phyloP scores from a whole-genome alignment of 192 early-diverging fungal genomes.

The Backusella parvicylindrica region DNA sequence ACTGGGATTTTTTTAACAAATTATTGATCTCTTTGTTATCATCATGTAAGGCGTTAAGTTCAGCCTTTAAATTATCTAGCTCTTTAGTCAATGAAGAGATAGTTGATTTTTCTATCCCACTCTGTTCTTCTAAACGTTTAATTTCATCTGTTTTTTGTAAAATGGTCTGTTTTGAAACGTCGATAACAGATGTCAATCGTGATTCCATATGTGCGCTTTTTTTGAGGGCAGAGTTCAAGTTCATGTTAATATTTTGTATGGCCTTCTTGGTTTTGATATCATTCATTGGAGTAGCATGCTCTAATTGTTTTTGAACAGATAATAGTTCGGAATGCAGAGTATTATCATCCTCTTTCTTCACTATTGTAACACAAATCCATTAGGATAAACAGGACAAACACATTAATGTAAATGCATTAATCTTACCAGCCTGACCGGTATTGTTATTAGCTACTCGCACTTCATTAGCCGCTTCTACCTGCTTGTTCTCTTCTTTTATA shows the following conservation, averaged over 20 bases:
- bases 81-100: neutral
- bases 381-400: neutral
- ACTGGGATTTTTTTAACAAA: neutral
- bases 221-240: neutral
- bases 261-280: neutral
- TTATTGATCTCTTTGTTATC: neutral
- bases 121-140: neutral
- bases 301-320: constrained; percentile 5
- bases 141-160: neutral
- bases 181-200: neutral
- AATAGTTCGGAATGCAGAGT: neutral
- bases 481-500: neutral
- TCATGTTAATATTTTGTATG: neutral
- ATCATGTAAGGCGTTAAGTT: neutral
- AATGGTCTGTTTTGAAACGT: neutral
- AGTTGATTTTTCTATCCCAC: neutral
- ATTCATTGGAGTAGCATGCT: neutral
- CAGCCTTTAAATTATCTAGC: neutral
- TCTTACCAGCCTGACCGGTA: neutral
- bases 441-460: neutral
- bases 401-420: neutral
- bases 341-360: neutral
- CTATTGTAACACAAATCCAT: neutral
- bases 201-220: neutral
- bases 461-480: neutral